Conservation (phyloP, 2,329 filamentous ascomycete genomes). For the Arthrobotrys sinensis region DNA sequence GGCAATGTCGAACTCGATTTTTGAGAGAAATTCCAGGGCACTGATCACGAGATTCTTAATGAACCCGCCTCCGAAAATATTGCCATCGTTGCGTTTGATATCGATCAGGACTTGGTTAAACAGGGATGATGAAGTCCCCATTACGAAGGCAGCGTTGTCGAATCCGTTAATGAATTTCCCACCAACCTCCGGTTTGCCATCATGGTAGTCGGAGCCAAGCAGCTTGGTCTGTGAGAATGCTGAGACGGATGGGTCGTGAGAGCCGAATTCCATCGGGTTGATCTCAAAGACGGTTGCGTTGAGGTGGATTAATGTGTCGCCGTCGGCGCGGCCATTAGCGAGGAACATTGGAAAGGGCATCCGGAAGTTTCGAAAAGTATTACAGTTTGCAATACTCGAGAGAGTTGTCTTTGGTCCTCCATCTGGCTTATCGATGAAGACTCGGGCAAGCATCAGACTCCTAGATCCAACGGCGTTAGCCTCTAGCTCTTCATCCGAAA, state of each 20-base stretch:
- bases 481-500: background rate
- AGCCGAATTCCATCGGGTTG: constrained; percentile 84
- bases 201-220: constrained; percentile 80
- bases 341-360: constrained; percentile 82
- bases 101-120: constrained; percentile 84
- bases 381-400: constrained; percentile 79
- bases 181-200: constrained; percentile 72
- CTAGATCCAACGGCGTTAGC: constrained; percentile 65
- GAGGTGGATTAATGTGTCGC: constrained; percentile 74
- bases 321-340: constrained; percentile 77
- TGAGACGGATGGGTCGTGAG: constrained; percentile 80
- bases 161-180: constrained; percentile 80
- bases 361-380: constrained; percentile 75
- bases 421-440: constrained; percentile 54
- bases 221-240: constrained; percentile 81
- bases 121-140: constrained; percentile 87
- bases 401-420: constrained; percentile 75
- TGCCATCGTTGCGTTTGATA: constrained; percentile 71
- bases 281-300: constrained; percentile 85
- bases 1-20: constrained; percentile 79
- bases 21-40: constrained; percentile 73
- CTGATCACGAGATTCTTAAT: constrained; percentile 70
- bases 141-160: constrained; percentile 85
- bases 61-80: constrained; percentile 68
- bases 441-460: constrained; percentile 43